Conservation (phyloP, 768 basidiomycete species). For the Lactifluus hygrophoroides region DNA sequence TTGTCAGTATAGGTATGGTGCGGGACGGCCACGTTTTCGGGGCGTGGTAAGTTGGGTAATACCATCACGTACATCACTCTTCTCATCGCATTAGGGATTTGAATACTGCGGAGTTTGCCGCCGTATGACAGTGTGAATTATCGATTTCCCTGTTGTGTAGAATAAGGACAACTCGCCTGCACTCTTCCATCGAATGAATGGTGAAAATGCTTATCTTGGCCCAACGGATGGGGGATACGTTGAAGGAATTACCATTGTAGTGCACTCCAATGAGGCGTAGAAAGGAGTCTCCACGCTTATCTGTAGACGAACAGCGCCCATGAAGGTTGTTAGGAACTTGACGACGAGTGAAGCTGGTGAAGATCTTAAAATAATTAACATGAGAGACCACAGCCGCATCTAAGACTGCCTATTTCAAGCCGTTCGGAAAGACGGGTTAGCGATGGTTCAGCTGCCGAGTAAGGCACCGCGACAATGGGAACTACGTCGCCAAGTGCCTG, state of each 20-base stretch:
- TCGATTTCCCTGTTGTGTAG: background rate
- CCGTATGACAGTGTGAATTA: background rate
- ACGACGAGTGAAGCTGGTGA: background rate
- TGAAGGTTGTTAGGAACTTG: background rate
- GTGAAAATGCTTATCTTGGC: background rate
- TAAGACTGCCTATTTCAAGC: background rate
- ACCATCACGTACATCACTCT: conserved; percentile 4
- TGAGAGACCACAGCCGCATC: background rate
- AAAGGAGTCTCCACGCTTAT: background rate
- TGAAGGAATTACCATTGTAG: background rate
- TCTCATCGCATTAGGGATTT: background rate
- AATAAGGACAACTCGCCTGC: background rate
- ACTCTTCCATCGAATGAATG: background rate
- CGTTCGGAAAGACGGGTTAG: background rate
- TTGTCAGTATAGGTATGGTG: conserved; percentile 5
- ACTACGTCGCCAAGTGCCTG: background rate
- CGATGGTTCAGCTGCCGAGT: background rate
- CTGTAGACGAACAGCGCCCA: background rate
- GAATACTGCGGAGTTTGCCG: conserved; percentile 6
- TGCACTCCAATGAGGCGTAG: background rate
- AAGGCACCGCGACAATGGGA: background rate
- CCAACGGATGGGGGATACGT: background rate
- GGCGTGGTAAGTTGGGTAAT: conserved; percentile 10
- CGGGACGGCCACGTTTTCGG: conserved; percentile 11
- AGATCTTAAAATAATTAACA: background rate